Evolutionary conservation across 1,139 yeast species (phyloP).

Genomic region (Casaregolazyma lundiana): DNA sequence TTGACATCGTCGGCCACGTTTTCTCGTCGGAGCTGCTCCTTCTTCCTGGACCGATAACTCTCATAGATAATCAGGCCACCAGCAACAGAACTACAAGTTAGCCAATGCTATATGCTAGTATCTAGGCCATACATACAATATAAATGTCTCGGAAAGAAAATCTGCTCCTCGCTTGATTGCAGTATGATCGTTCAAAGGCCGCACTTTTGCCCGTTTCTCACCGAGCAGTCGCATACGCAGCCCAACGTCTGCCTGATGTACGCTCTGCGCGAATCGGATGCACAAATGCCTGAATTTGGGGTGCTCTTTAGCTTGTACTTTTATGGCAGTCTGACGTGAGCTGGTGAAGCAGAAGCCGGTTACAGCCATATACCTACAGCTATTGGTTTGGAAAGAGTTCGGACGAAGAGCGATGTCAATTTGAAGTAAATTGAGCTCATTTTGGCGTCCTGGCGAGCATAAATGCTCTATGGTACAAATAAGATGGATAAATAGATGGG

Average conservation of each 20-base stretch:
- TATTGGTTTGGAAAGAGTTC: constrained; percentile 80
- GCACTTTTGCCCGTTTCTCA: constrained; percentile 48
- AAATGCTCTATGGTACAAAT: not conserved
- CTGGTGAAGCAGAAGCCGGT: not conserved
- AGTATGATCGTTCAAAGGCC: constrained; percentile 79
- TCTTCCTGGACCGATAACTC: constrained; percentile 61
- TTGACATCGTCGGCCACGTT: constrained; percentile 64
- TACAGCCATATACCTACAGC: constrained; percentile 41
- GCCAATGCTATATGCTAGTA: constrained; percentile 9
- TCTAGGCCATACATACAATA: constrained; percentile 39
- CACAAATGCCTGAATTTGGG: constrained; percentile 59
- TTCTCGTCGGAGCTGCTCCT: constrained; percentile 59
- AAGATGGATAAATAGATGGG: constrained; percentile 1
- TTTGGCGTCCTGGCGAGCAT: not conserved
- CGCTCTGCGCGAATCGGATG: constrained; percentile 65
- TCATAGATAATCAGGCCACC: constrained; percentile 76
- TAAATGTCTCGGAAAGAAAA: constrained; percentile 69
- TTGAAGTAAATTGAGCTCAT: constrained; percentile 60
- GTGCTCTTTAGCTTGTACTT: constrained; percentile 73
- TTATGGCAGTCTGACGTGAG: constrained; percentile 45
- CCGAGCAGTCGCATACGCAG: constrained; percentile 64
- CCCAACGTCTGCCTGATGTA: constrained; percentile 63
- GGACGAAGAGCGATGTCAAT: constrained; percentile 64
- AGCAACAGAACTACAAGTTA: constrained; percentile 47
- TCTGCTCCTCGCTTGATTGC: constrained; percentile 85